Percentiles rank a stretch among this genome's conserved stretches.
Conservation (phyloP, 2,329 filamentous ascomycete species). For the Aspergillus nomiae region DNA sequence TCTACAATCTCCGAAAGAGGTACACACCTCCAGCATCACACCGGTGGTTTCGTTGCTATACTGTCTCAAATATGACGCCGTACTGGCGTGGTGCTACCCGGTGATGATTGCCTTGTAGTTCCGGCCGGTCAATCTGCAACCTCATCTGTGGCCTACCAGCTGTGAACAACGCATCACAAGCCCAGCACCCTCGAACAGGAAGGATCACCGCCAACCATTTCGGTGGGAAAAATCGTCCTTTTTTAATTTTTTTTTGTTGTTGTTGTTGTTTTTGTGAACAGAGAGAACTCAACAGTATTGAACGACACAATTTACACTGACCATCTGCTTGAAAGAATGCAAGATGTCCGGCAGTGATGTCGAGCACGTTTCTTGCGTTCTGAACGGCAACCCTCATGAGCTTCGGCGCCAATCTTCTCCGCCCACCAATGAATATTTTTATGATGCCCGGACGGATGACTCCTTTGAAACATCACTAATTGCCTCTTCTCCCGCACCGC, state of each 20-base stretch:
- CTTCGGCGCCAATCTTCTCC: slow-evolving; percentile 35
- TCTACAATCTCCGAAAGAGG: slow-evolving; percentile 10
- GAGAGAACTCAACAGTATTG: slow-evolving; percentile 1
- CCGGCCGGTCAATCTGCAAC: slow-evolving; percentile 38
- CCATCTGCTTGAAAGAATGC: slow-evolving; percentile 35
- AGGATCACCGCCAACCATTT: slow-evolving; percentile 32
- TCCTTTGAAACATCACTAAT: slow-evolving; percentile 32
- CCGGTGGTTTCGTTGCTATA: slow-evolving; percentile 20
- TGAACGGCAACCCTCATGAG: slow-evolving; percentile 32
- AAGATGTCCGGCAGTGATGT: slow-evolving; percentile 48
- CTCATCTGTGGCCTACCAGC: slow-evolving; percentile 36
- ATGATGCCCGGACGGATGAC: slow-evolving; percentile 21
- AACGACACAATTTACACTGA: slow-evolving; percentile 19
- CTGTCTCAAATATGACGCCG: slow-evolving; percentile 38
- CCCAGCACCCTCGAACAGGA: slow-evolving; percentile 31
- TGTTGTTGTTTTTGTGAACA: neutral
- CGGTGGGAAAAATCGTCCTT: slow-evolving; percentile 17
- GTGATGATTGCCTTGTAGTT: slow-evolving; percentile 41
- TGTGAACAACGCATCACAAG: slow-evolving; percentile 42
- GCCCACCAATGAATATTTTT: slow-evolving; percentile 26
- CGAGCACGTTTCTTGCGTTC: slow-evolving; percentile 41
- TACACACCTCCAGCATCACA: slow-evolving; percentile 12
- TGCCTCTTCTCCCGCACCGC: slow-evolving; percentile 21
- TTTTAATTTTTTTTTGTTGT: neutral
- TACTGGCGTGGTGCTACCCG: slow-evolving; percentile 40